A percentile compares a stretch with the other conserved stretches of the same genome.
Evolutionary conservation across 2,329 filamentous ascomycete genomes (phyloP).

Genomic region (Ophiostoma fasciatum): DNA sequence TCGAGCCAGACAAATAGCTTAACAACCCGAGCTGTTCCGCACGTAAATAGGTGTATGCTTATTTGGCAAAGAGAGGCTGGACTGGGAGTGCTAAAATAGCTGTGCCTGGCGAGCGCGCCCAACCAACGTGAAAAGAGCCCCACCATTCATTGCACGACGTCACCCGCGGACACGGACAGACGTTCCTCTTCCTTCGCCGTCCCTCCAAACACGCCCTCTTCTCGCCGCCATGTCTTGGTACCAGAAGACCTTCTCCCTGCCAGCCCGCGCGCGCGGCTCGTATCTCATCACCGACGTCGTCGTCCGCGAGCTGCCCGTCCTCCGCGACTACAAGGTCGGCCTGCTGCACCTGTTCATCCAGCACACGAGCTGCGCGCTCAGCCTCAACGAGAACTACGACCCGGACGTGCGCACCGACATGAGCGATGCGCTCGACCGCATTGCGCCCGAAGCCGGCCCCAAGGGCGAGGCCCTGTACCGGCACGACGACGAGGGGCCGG

Average conservation of each 20-base stretch:
- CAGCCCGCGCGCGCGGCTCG: constrained; percentile 60
- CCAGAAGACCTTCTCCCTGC: constrained; percentile 74
- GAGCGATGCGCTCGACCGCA: constrained; percentile 82
- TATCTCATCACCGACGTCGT: constrained; percentile 82
- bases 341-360: constrained; percentile 84
- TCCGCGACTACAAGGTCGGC: constrained; percentile 70
- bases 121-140: too few relatives aligned
- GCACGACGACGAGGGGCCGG: constrained; percentile 69
- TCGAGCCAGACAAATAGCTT: too few relatives aligned
- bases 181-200: too few relatives aligned
- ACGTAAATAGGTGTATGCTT: too few relatives aligned
- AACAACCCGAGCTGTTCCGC: too few relatives aligned
- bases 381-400: constrained; percentile 86
- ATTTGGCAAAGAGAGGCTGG: too few relatives aligned
- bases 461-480: constrained; percentile 64
- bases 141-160: too few relatives aligned
- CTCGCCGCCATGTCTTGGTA: constrained; percentile 55
- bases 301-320: constrained; percentile 56
- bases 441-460: constrained; percentile 64
- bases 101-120: too few relatives aligned
- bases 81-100: too few relatives aligned
- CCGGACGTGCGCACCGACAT: constrained; percentile 79
- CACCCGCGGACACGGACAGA: too few relatives aligned
- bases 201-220: too few relatives aligned
- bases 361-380: constrained; percentile 84